These are phyloP conservation scores for Aspergillus ruber DNA, from an alignment of 2,329 filamentous ascomycete species.

Conservation along the genomic window DNA sequence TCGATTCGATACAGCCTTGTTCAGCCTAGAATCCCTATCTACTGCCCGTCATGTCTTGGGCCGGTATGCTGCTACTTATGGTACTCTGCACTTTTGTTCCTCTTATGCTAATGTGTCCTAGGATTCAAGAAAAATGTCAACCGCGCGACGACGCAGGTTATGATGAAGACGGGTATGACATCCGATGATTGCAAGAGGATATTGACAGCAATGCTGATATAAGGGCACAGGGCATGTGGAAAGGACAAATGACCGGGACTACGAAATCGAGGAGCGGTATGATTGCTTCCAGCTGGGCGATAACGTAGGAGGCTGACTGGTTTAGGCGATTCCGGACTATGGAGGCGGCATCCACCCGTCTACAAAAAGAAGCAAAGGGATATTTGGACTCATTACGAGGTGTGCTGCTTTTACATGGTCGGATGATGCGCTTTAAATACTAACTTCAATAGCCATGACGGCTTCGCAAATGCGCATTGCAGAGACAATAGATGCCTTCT, in stretches of 20 bases:
- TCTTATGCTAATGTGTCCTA: conserved; percentile 25
- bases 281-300: conserved; percentile 1
- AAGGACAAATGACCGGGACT: conserved; percentile 96
- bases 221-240: conserved; percentile 72
- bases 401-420: conserved; percentile 31
- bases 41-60: conserved; percentile 59
- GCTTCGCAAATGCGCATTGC: conserved; percentile 99
- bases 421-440: conserved; percentile 1
- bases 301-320: conserved; percentile 10
- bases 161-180: conserved; percentile 90
- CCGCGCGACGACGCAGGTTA: conserved; percentile 97
- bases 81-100: neutral
- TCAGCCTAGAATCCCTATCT: conserved; percentile 1
- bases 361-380: conserved; percentile 97
- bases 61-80: conserved; percentile 45
- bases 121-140: conserved; percentile 96
- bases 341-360: conserved; percentile 83
- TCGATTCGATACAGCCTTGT: conserved; percentile 8
- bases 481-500: conserved; percentile 98
- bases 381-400: conserved; percentile 93
- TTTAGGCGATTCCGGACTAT: conserved; percentile 88
- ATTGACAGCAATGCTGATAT: neutral
- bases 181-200: conserved; percentile 6
- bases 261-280: conserved; percentile 91
- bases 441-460: conserved; percentile 69